Conservation (phyloP, 495 filamentous ascomycete genomes). For the Aspergillus kassunensis region DNA sequence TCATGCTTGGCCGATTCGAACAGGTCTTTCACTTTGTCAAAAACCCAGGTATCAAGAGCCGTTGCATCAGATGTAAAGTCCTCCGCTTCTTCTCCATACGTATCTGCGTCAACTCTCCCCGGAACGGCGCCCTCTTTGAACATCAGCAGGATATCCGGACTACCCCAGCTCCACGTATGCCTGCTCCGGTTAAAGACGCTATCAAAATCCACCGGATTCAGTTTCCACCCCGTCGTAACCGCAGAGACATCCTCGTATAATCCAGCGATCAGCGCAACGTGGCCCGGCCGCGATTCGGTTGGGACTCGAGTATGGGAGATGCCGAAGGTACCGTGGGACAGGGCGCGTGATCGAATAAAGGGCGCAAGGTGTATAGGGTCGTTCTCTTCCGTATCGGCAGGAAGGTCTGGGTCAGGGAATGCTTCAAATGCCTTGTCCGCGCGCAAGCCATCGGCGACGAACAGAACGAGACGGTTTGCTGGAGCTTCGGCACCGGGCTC, state of each 20-base stretch:
- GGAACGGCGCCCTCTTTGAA: conserved; percentile 92
- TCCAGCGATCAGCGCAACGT: conserved; percentile 96
- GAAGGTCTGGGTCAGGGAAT: conserved; percentile 74
- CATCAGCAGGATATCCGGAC: conserved; percentile 96
- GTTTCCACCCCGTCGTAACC: conserved; percentile 96
- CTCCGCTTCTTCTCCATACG: conserved; percentile 79
- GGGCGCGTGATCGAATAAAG: conserved; percentile 83
- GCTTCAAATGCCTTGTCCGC: conserved; percentile 98
- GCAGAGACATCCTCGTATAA: conserved; percentile 98
- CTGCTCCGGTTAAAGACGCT: conserved; percentile 95
- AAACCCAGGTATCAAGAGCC: conserved; percentile 89
- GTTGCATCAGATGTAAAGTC: conserved; percentile 83
- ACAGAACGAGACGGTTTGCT: conserved; percentile 85
- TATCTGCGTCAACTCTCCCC: conserved; percentile 77
- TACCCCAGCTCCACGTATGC: conserved; percentile 99
- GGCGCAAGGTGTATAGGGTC: conserved; percentile 79
- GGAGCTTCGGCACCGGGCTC: conserved; percentile 61
- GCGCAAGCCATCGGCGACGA: conserved; percentile 95
- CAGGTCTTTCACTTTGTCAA: conserved; percentile 82
- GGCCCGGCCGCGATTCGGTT: conserved; percentile 94
- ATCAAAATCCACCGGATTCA: conserved; percentile 98
- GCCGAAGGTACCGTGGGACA: conserved; percentile 93
- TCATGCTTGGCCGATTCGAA: conserved; percentile 78
- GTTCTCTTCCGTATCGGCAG: conserved; percentile 40
- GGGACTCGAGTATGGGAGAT: conserved; percentile 97